A percentile compares a stretch with the other conserved stretches of the same genome.
Evolutionary conservation across 2,329 filamentous ascomycete species (phyloP).

Genomic region (Neonectria sp.): DNA sequence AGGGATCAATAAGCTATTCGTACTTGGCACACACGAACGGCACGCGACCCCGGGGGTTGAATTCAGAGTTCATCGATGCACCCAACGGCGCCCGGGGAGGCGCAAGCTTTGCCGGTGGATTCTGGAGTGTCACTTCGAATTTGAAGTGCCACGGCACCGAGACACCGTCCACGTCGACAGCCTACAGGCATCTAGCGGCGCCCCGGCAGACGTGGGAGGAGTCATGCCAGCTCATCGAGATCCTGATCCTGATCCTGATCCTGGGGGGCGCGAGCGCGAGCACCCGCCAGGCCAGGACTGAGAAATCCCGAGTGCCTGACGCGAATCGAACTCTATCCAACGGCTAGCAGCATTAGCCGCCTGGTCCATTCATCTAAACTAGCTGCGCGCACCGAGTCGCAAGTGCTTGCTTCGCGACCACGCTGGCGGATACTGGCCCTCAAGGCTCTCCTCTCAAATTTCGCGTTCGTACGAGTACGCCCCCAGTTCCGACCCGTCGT

Average conservation of each 20-base stretch:
- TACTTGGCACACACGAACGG: constrained; percentile 10
- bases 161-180: constrained; percentile 17
- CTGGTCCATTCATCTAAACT: constrained; percentile 16
- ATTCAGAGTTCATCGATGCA: constrained; percentile 20
- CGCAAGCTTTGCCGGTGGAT: constrained; percentile 10
- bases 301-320: constrained; percentile 20
- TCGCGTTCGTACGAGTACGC: constrained; percentile 22
- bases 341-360: constrained; percentile 23
- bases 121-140: constrained; percentile 25
- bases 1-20: background rate
- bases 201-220: constrained; percentile 2
- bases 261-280: constrained; percentile 10
- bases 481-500: constrained; percentile 37
- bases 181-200: constrained; percentile 22
- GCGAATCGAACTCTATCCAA: constrained; percentile 24
- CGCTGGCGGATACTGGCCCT: constrained; percentile 28
- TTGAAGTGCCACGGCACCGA: constrained; percentile 35
- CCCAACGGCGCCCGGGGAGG: constrained; percentile 28
- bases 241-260: constrained; percentile 5
- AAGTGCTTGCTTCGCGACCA: constrained; percentile 10
- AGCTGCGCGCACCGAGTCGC: background rate
- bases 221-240: constrained; percentile 28
- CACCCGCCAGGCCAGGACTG: background rate
- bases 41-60: constrained; percentile 22
- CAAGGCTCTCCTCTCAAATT: constrained; percentile 29